Conservation (phyloP, 1,139 yeast species). For the Debaryomycetaceae sp. region DNA sequence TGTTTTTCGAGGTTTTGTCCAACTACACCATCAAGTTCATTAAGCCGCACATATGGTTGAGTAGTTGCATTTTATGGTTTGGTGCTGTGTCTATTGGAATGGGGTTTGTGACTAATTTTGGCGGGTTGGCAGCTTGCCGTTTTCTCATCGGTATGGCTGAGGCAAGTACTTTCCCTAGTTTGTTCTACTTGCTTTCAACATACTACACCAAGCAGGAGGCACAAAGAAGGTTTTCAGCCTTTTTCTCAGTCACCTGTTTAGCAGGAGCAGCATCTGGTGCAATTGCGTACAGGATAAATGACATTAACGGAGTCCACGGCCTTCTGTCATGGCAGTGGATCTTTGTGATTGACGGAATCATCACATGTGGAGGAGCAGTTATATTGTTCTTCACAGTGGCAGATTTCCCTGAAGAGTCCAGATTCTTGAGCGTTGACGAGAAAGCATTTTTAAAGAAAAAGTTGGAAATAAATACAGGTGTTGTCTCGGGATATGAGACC, state of each 20-base stretch:
- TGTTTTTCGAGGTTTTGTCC: slow-evolving; percentile 64
- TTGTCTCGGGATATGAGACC: slow-evolving; percentile 51
- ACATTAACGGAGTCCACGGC: slow-evolving; percentile 35
- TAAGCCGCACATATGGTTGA: slow-evolving; percentile 64
- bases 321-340: slow-evolving; percentile 70
- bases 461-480: slow-evolving; percentile 50
- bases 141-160: slow-evolving; percentile 64
- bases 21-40: slow-evolving; percentile 59
- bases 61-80: slow-evolving; percentile 53
- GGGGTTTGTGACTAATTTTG: slow-evolving; percentile 60
- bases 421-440: slow-evolving; percentile 49
- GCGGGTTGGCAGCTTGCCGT: slow-evolving; percentile 59
- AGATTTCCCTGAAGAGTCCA: slow-evolving; percentile 48
- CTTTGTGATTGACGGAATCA: slow-evolving; percentile 68
- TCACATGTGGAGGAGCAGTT: slow-evolving; percentile 59
- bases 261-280: slow-evolving; percentile 45
- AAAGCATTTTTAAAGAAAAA: slow-evolving; percentile 49
- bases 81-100: slow-evolving; percentile 64
- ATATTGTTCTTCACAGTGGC: slow-evolving; percentile 58
- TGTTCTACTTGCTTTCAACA: slow-evolving; percentile 62
- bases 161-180: slow-evolving; percentile 70
- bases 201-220: slow-evolving; percentile 59
- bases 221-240: slow-evolving; percentile 64
- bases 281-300: slow-evolving; percentile 40
- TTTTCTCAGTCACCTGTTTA: slow-evolving; percentile 49